Base-by-base conservation (phyloP, 345 rosid species). In the Eucalyptus curtisii region DNA sequence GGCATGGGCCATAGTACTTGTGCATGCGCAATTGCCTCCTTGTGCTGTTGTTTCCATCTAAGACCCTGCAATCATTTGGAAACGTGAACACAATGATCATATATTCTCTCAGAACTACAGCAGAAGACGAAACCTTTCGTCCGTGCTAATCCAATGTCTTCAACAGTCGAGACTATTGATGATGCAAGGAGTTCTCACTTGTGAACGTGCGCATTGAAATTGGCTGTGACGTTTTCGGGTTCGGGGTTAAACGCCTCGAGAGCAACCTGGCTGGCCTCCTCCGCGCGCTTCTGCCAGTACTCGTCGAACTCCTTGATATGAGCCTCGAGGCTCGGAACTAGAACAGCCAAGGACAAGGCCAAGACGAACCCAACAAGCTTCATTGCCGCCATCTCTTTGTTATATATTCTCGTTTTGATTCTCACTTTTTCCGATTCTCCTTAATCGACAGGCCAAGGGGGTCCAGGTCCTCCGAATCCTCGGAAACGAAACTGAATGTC, bases 241-340 rank as follows among this genome's bases (percentile, higher is more conserved):
- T 91, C 52, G 7, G 92, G 93, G 5, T 89, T 25, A 85, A 91
- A 94, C 30, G 94, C 94, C 13, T 86, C 50, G 2, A 24, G 71
- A 40, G 92, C 86, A 71, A 66, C 87, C 48, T 82, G 47, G 88
- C 2, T n/a, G 52, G 96, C 94, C 10, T 90, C 86, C 82, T 55
- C 49, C 2, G 91, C 92, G 27, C 93, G 91, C 22, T 90, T 85
- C 86, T 86, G 84, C 94, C 94, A 93, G 37, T 88, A 86, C 66
- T 92, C 93, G 64, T 94, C 94, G n/a, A 88, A 88, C 20, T 91
- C 88, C 7, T 9, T 66, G 86, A 91, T 89, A 48, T 91, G 52
- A 27, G 92, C 95, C 57, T 86, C 25, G 20, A 76, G 81, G 88
- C 88, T 20, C 30, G 89, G 87, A 16, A 87, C 87, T 1, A 89